A percentile compares a stretch with the other conserved stretches of the same genome.
Evolutionary conservation across 164 flowering plant genomes (phyloP).

Genomic region (Cinnamomum micranthum): DNA sequence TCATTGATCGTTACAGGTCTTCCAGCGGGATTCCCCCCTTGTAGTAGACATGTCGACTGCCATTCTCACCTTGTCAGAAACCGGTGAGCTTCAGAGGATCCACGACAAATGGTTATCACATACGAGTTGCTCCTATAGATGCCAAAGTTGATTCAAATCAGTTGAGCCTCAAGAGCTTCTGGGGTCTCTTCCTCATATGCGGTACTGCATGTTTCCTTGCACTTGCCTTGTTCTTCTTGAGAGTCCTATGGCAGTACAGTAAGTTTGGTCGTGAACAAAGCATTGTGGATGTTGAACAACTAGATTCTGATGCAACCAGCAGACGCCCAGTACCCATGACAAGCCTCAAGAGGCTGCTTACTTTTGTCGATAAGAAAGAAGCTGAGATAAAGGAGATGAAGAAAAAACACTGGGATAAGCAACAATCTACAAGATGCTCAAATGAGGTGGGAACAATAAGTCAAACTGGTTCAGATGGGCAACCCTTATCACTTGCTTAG

Average conservation of each 20-base stretch:
- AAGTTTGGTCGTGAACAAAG: conserved; percentile 34
- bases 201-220: conserved; percentile 66
- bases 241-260: conserved; percentile 51
- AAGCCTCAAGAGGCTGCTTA: conserved; percentile 46
- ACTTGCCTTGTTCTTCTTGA: conserved; percentile 46
- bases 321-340: conserved; percentile 16
- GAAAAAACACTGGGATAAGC: conserved; percentile 30
- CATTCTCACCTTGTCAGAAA: conserved; percentile 78
- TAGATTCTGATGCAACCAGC: conserved; percentile 9
- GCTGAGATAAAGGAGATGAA: conserved; percentile 29
- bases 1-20: conserved; percentile 47
- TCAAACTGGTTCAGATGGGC: too few relatives aligned
- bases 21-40: conserved; percentile 86
- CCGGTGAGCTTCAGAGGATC: conserved; percentile 79
- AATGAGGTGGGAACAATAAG: too few relatives aligned
- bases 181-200: conserved; percentile 90
- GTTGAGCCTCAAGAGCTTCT: conserved; percentile 76
- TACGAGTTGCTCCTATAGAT: conserved; percentile 34
- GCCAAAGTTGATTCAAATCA: conserved; percentile 34
- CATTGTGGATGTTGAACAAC: conserved; percentile 30
- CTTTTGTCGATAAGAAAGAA: conserved; percentile 71
- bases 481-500: too few relatives aligned
- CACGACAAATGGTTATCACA: conserved; percentile 68
- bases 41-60: conserved; percentile 90
- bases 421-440: conserved; percentile 12